Evolutionary conservation across 2,329 filamentous ascomycete genomes (phyloP).

Genomic region (Penicillium paneum): DNA sequence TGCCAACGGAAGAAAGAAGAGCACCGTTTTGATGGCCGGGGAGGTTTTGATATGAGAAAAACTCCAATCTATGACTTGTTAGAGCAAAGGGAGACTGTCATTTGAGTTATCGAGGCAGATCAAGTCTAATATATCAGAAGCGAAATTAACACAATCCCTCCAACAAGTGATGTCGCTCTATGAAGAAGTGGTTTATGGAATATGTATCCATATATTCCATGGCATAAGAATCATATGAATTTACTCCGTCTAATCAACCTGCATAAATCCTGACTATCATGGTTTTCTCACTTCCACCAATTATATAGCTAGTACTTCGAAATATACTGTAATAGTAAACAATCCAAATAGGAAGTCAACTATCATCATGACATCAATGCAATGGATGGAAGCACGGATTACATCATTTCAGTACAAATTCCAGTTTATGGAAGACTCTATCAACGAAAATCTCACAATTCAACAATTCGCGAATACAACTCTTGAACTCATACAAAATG

Average conservation of each 20-base stretch:
- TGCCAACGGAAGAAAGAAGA: conserved; percentile 38
- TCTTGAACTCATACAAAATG: conserved; percentile 10
- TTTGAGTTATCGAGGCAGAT: neutral
- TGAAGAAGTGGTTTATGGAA: neutral
- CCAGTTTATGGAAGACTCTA: neutral
- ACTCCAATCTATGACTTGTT: conserved; percentile 41
- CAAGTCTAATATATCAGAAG: neutral
- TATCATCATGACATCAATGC: conserved; percentile 8
- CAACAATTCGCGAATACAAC: neutral
- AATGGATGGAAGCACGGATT: neutral
- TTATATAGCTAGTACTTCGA: neutral
- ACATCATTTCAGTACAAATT: neutral
- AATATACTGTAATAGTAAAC: neutral
- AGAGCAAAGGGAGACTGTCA: conserved; percentile 23
- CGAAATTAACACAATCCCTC: neutral
- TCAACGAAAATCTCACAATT: too few species aligned
- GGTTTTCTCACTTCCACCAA: neutral
- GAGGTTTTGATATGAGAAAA: conserved; percentile 29
- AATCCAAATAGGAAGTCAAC: neutral
- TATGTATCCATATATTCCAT: neutral
- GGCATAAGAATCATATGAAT: neutral
- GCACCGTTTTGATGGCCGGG: conserved; percentile 43
- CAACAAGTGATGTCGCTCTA: neutral
- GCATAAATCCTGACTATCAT: neutral
- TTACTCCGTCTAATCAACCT: neutral